Evolutionary conservation across 345 rosid species (phyloP).

Genomic region (Eucalyptus virginea): DNA sequence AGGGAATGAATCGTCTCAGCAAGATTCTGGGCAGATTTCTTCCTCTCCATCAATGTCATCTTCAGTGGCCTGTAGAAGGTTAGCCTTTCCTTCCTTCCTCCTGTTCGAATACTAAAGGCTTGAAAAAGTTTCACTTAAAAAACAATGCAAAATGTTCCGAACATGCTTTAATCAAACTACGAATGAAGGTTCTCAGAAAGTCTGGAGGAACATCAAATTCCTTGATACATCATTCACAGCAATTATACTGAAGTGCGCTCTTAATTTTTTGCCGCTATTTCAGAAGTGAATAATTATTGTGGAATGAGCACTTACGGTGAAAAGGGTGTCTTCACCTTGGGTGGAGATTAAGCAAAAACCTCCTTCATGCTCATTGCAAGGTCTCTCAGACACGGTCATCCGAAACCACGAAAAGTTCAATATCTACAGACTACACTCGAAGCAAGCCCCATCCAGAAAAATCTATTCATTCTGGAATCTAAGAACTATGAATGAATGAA

Average conservation of each 20-base stretch:
- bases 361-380: neutral
- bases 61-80: neutral
- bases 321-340: neutral
- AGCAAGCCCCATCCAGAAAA: neutral
- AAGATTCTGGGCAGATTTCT: constrained; percentile 22
- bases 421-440: neutral
- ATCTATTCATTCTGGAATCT: neutral
- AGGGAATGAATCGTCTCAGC: constrained; percentile 55
- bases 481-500: neutral
- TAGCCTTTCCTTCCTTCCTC: neutral
- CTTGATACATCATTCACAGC: neutral
- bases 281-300: neutral
- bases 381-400: neutral
- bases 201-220: neutral
- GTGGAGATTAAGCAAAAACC: neutral
- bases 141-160: neutral
- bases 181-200: neutral
- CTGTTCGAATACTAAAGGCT: neutral
- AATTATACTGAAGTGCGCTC: neutral
- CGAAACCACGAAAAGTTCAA: neutral
- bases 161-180: neutral
- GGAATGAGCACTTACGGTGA: neutral
- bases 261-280: neutral
- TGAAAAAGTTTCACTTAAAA: neutral
- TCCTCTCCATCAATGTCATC: constrained; percentile 2